A percentile compares a stretch with the other conserved stretches of the same genome.
phyloP scores from a whole-genome alignment of 2,329 filamentous ascomycete genomes.

The Dothistroma septosporum region DNA sequence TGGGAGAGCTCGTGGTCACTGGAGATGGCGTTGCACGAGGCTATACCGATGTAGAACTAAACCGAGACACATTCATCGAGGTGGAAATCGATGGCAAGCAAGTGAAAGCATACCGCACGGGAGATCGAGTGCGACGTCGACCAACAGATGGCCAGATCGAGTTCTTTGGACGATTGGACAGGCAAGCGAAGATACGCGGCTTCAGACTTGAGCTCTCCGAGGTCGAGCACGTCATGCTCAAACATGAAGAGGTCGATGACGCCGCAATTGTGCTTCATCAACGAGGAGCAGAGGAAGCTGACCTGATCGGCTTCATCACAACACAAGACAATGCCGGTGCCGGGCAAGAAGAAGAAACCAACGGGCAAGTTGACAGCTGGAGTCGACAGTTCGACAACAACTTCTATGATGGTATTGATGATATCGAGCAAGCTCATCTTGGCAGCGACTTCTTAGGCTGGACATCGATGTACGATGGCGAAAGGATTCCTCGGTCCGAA shows the following conservation, averaged over 20 bases:
- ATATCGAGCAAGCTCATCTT: not conserved
- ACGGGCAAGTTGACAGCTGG: constrained; percentile 5
- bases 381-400: constrained; percentile 7
- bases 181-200: constrained; percentile 21
- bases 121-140: constrained; percentile 6
- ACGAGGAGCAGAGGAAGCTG: not conserved
- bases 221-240: constrained; percentile 13
- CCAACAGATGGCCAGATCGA: constrained; percentile 12
- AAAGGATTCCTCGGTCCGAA: constrained; percentile 4
- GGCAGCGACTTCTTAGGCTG: constrained; percentile 16
- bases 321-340: not conserved
- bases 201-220: constrained; percentile 19
- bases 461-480: constrained; percentile 15
- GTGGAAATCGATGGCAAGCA: not conserved
- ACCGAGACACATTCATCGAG: constrained; percentile 3
- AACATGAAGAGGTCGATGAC: constrained; percentile 4
- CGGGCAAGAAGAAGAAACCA: not conserved
- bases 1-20: constrained; percentile 10
- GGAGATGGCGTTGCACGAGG: constrained; percentile 9
- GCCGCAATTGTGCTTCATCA: constrained; percentile 3
- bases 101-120: constrained; percentile 7
- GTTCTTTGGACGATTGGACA: constrained; percentile 17
- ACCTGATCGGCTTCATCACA: constrained; percentile 7
- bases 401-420: constrained; percentile 3
- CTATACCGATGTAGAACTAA: constrained; percentile 3